phyloP scores from a whole-genome alignment of 306 rosid species.

The Morella rubra region DNA sequence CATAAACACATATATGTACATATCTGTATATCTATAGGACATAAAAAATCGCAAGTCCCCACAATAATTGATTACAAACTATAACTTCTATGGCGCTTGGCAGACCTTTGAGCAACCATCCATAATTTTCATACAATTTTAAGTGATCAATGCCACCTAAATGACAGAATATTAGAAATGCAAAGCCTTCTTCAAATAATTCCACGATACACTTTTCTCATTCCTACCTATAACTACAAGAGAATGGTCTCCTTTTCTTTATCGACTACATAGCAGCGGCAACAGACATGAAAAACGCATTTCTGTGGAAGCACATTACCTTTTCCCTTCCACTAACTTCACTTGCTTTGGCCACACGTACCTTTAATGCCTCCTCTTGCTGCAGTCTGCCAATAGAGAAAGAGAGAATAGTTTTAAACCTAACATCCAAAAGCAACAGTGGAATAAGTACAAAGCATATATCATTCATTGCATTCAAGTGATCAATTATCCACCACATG shows the following conservation, averaged over 20 bases:
- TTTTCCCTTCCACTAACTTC: slow-evolving; percentile 87
- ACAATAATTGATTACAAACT: neutral
- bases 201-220: slow-evolving; percentile 9
- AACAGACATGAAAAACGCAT: slow-evolving; percentile 18
- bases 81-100: neutral
- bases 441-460: neutral
- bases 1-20: too few species aligned
- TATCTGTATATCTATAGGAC: neutral
- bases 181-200: neutral
- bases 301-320: slow-evolving; percentile 47
- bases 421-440: slow-evolving; percentile 23
- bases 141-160: neutral
- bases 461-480: neutral
- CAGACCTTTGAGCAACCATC: neutral
- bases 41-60: neutral
- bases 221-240: slow-evolving; percentile 4
- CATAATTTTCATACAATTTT: neutral
- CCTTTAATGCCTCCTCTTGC: slow-evolving; percentile 89
- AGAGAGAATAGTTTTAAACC: slow-evolving; percentile 1
- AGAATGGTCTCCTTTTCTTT: slow-evolving; percentile 10
- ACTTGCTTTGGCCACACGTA: slow-evolving; percentile 68
- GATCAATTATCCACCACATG: neutral
- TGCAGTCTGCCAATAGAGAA: slow-evolving; percentile 55
- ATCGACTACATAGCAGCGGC: slow-evolving; percentile 12
- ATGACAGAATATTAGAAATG: neutral